Conservation (phyloP, 352 stramenopile species). For the Pythium diclinum region DNA sequence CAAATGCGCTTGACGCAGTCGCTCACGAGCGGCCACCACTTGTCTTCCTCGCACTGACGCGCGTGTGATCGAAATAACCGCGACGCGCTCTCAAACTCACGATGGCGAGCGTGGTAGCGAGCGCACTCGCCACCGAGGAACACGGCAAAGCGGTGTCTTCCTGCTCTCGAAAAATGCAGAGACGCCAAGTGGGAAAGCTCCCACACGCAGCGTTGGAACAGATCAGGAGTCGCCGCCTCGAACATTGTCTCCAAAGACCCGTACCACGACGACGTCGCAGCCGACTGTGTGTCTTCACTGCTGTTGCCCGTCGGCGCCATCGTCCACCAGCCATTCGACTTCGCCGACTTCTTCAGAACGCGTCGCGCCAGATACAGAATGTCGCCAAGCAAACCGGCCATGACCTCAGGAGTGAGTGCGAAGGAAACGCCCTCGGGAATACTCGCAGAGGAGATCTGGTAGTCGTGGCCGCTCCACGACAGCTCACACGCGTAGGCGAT, state of each 20-base stretch:
- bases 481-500: slow-evolving; percentile 73
- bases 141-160: slow-evolving; percentile 70
- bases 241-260: slow-evolving; percentile 47
- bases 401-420: slow-evolving; percentile 51
- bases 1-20: slow-evolving; percentile 57
- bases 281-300: not conserved
- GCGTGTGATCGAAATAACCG: slow-evolving; percentile 62
- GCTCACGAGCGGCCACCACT: slow-evolving; percentile 64
- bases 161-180: slow-evolving; percentile 69
- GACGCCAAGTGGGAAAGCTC: slow-evolving; percentile 76
- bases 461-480: slow-evolving; percentile 67
- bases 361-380: slow-evolving; percentile 72
- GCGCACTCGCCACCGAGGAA: slow-evolving; percentile 74
- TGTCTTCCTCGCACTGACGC: slow-evolving; percentile 72
- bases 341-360: slow-evolving; percentile 47
- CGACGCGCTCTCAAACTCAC: slow-evolving; percentile 63
- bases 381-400: slow-evolving; percentile 61
- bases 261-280: slow-evolving; percentile 42
- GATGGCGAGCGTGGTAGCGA: slow-evolving; percentile 48
- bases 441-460: slow-evolving; percentile 48
- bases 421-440: slow-evolving; percentile 41
- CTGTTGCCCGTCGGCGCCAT: not conserved
- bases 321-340: slow-evolving; percentile 24
- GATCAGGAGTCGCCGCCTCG: slow-evolving; percentile 8
- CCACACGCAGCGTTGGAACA: slow-evolving; percentile 58